phyloP scores from a whole-genome alignment of 1,284 basidiomycete species.

The Tetrapyrgos nigripes region DNA sequence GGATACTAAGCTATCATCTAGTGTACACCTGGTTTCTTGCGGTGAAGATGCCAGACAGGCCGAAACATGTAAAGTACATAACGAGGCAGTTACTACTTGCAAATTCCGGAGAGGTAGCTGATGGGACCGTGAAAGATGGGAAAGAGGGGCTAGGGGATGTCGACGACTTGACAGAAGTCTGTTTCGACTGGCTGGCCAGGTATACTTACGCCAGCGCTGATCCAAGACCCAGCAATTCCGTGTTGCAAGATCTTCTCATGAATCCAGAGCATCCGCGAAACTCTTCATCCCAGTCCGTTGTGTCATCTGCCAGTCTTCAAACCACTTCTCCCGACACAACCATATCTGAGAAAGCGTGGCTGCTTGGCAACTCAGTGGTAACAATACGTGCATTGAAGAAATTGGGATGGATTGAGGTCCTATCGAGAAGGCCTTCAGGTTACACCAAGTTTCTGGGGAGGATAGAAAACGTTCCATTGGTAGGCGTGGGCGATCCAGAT shows the following conservation, averaged over 20 bases:
- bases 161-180: constrained; percentile 94
- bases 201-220: constrained; percentile 96
- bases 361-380: constrained; percentile 87
- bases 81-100: constrained; percentile 88
- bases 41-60: constrained; percentile 85
- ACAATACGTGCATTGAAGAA: constrained; percentile 81
- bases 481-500: constrained; percentile 82
- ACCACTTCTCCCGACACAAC: constrained; percentile 42
- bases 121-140: background rate
- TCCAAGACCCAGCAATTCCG: constrained; percentile 85
- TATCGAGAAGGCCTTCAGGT: constrained; percentile 89
- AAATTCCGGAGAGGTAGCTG: constrained; percentile 45
- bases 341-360: constrained; percentile 79
- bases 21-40: constrained; percentile 97
- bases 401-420: constrained; percentile 90
- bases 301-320: background rate
- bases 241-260: constrained; percentile 78
- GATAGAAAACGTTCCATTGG: constrained; percentile 89
- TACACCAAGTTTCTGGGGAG: constrained; percentile 88
- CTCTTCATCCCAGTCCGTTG: background rate
- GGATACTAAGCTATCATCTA: constrained; percentile 91
- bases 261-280: constrained; percentile 46
- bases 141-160: constrained; percentile 70
- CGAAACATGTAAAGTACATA: constrained; percentile 87
- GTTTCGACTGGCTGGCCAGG: constrained; percentile 97